Conservation (phyloP, 495 filamentous ascomycete genomes). For the Evansstolkia leycettana region DNA sequence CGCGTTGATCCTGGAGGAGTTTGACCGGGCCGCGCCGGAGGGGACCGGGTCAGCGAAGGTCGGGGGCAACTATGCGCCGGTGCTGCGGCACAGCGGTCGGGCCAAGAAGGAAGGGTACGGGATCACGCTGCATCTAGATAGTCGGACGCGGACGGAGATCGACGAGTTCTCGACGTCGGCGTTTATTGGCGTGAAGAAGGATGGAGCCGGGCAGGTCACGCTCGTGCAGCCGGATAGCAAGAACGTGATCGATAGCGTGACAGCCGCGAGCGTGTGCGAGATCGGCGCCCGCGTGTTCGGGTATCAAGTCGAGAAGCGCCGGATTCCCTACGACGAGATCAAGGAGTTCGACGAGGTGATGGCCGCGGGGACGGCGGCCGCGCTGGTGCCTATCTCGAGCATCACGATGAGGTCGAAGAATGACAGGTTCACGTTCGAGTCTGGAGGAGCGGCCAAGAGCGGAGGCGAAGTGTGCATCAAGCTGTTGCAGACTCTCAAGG, state of each 20-base stretch:
- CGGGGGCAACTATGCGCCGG: conserved; percentile 54
- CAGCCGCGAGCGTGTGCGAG: conserved; percentile 54
- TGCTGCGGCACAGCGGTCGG: conserved; percentile 65
- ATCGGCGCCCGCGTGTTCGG: conserved; percentile 51
- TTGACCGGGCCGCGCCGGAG: conserved; percentile 42
- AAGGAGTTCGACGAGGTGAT: conserved; percentile 69
- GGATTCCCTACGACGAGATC: conserved; percentile 66
- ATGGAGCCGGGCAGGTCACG: conserved; percentile 40
- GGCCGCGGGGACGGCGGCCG: conserved; percentile 86
- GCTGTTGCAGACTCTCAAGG: conserved; percentile 66
- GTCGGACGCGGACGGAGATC: conserved; percentile 60
- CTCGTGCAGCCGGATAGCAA: conserved; percentile 70
- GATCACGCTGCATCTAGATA: conserved; percentile 82
- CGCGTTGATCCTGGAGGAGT: conserved; percentile 60
- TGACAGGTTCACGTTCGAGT: conserved; percentile 59
- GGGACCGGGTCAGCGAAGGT: conserved; percentile 44
- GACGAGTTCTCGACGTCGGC: conserved; percentile 87
- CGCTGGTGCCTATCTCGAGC: conserved; percentile 78
- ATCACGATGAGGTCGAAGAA: conserved; percentile 57
- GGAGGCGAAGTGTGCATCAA: conserved; percentile 60
- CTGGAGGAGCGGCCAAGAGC: conserved; percentile 47
- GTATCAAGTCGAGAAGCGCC: conserved; percentile 51
- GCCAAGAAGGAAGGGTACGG: conserved; percentile 61
- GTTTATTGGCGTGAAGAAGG: conserved; percentile 62
- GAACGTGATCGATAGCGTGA: conserved; percentile 75